Conservation (phyloP, 23 red algal genomes). For the Cyanidiococcus yangmingshanensis region DNA sequence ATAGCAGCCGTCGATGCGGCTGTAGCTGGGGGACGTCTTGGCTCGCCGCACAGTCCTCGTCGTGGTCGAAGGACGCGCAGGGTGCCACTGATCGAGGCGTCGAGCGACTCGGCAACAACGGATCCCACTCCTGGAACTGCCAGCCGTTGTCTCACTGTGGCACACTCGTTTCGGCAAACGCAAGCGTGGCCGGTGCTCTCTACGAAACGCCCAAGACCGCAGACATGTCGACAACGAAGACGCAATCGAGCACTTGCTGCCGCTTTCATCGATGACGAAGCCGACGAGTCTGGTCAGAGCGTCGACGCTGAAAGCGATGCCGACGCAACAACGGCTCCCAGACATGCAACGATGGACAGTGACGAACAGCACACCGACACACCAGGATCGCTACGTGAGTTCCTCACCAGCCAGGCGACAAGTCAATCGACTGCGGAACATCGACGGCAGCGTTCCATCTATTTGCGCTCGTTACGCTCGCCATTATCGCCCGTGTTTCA, state of each 20-base stretch:
- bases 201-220: not conserved
- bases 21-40: too few species aligned
- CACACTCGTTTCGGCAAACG: not conserved
- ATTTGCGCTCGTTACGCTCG: slow-evolving; percentile 5
- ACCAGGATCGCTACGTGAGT: not conserved
- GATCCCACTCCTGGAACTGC: not conserved
- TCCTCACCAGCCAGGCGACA: slow-evolving; percentile 14
- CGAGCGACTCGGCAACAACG: not conserved
- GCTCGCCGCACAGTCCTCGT: too few species aligned
- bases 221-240: not conserved
- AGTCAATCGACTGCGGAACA: not conserved
- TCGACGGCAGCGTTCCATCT: not conserved
- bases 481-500: not conserved
- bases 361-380: not conserved
- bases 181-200: not conserved
- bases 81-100: not conserved
- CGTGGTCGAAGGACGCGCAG: too few species aligned
- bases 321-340: not conserved
- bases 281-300: not conserved
- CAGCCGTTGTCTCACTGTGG: not conserved
- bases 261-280: not conserved
- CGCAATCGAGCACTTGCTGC: not conserved
- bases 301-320: not conserved
- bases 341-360: not conserved
- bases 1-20: too few species aligned